Evolutionary conservation across 73 alveolate genomes (phyloP).

Genomic region (Paramecium tetraurelia): DNA sequence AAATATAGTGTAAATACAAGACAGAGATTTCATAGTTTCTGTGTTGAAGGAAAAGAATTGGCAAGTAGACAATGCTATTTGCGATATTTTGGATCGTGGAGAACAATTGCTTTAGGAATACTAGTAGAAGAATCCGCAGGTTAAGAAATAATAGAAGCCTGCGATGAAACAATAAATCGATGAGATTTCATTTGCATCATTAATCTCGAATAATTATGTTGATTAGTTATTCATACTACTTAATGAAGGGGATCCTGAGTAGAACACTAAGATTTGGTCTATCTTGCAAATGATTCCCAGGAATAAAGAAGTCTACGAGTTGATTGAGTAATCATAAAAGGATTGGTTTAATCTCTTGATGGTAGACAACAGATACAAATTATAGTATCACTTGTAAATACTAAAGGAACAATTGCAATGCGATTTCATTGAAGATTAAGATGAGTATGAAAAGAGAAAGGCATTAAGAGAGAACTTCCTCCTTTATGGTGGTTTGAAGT

Average conservation of each 20-base stretch:
- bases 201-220: neutral
- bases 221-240: neutral
- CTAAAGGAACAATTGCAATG: constrained; percentile 1
- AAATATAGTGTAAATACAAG: neutral
- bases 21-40: neutral
- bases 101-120: neutral
- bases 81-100: neutral
- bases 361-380: neutral
- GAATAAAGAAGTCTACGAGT: neutral
- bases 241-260: neutral
- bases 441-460: neutral
- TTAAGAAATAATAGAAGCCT: neutral
- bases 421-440: constrained; percentile 29
- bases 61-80: neutral
- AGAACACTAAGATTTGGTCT: neutral
- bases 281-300: constrained; percentile 36
- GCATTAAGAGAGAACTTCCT: neutral
- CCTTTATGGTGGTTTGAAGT: neutral
- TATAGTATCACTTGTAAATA: neutral
- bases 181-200: neutral
- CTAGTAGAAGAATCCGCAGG: neutral
- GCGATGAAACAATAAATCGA: neutral
- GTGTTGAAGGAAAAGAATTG: neutral
- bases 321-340: neutral
- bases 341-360: neutral